Base-by-base conservation (phyloP, 495 filamentous ascomycete species). In the Penicillium desertorum region DNA sequence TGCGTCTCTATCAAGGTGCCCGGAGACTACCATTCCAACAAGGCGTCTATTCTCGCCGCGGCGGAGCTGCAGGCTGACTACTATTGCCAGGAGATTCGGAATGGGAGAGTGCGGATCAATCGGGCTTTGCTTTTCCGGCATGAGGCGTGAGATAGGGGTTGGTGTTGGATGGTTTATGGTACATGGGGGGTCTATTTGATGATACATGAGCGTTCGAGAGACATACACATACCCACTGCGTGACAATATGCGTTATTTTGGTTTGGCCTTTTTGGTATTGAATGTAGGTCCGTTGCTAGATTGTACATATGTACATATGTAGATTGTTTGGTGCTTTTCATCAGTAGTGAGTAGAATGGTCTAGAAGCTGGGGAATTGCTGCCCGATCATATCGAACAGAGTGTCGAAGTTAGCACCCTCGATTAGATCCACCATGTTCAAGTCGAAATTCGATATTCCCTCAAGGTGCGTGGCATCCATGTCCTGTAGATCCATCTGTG, bases 341-440 rank as follows among this genome's bases (percentile, higher is more conserved):
- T 39, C 6, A 17, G 16, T 39, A 8, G 36, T 39, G 36, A 17
- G n/a, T 39, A 39, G 16, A 2, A 3, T 39, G 36, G 36, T 17
- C 43, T 52, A 72, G 20, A 73, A 73, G 44, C 66, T 70, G 6
- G 71, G 69, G 59, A 69, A 74, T 37, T 71, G 71, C 57, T 74
- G 71, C 20, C 70, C 69, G 41, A 75, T 67, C 43, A 75, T 60
- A 62, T 77, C 74, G 53, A 74, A 69, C 34, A 75, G 45, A 20
- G 69, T 65, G 57, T 77, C 70, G 22, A 73, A 71, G 51, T 71
- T 68, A 16, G 63, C 68, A 19, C 67, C 71, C 25, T 73, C 64
- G n/a, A 77, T 55, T 22, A 76, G 48, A 64, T 75, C 71, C 12
- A 65, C 68, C 68, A 76, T 75, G 30, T 74, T 71, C 20, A 75